phyloP scores from a whole-genome alignment of 345 rosid species.

The Eucalyptus albens region DNA sequence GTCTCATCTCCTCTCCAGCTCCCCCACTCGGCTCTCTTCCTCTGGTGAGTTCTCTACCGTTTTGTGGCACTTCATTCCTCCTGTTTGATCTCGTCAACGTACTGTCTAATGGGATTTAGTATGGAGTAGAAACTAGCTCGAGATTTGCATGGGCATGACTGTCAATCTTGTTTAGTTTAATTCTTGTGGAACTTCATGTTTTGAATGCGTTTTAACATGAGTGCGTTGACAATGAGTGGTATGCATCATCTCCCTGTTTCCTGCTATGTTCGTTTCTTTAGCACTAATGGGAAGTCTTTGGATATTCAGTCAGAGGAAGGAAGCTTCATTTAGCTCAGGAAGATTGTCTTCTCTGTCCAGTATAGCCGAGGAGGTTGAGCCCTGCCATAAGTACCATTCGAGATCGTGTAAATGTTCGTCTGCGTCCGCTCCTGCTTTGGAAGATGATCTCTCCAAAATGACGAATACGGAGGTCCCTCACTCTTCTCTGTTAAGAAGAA shows the following conservation, averaged over 20 bases:
- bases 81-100: neutral
- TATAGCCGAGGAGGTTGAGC: conserved; percentile 21
- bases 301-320: conserved; percentile 29
- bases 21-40: conserved; percentile 13
- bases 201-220: neutral
- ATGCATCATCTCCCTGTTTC: neutral
- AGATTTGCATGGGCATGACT: neutral
- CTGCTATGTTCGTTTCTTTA: neutral
- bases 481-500: neutral
- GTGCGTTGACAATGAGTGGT: neutral
- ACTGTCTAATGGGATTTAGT: neutral
- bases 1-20: conserved; percentile 10
- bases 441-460: conserved; percentile 10
- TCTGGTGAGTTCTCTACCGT: conserved; percentile 8
- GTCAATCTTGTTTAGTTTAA: neutral
- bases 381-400: conserved; percentile 7
- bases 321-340: conserved; percentile 15
- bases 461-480: conserved; percentile 23
- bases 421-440: conserved; percentile 13
- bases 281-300: neutral
- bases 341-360: conserved; percentile 31
- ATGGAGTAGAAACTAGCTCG: neutral
- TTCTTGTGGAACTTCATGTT: neutral
- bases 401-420: conserved; percentile 21
- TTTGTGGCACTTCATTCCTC: neutral